Percentiles rank a stretch among this genome's conserved stretches.
These are phyloP conservation scores for Salix dunnii DNA, from an alignment of 345 rosid genomes.

Conservation along the genomic window DNA sequence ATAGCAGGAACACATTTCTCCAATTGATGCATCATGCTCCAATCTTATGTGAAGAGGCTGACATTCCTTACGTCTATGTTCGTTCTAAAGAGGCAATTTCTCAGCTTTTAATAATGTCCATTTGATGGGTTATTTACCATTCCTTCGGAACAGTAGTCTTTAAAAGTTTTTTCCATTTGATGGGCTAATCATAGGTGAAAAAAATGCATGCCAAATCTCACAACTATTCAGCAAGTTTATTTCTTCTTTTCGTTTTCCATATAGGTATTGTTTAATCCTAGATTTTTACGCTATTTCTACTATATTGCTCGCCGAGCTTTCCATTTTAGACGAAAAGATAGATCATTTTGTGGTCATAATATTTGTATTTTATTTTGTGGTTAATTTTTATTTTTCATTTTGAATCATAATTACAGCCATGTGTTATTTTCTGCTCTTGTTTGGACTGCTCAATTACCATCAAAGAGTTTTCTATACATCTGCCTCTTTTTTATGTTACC, in stretches of 20 bases:
- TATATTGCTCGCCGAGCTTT: background rate
- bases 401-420: background rate
- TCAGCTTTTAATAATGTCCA: background rate
- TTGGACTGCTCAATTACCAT: background rate
- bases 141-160: background rate
- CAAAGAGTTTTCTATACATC: background rate
- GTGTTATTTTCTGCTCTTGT: background rate
- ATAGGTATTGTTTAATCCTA: background rate
- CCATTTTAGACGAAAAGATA: background rate
- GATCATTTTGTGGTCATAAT: background rate
- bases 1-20: constrained; percentile 95
- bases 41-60: constrained; percentile 80
- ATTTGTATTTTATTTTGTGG: background rate
- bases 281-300: background rate
- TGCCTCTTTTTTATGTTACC: background rate
- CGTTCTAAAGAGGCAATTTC: constrained; percentile 82
- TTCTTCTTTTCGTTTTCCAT: background rate
- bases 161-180: background rate
- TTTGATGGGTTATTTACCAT: background rate
- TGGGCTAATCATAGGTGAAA: background rate
- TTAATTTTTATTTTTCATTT: background rate
- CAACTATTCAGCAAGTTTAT: background rate
- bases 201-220: background rate
- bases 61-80: constrained; percentile 81
- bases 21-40: constrained; percentile 97